A percentile compares a stretch with the other conserved stretches of the same genome.
phyloP scores from a whole-genome alignment of 352 stramenopile species.

The Pilasporangium apinafurcum region DNA sequence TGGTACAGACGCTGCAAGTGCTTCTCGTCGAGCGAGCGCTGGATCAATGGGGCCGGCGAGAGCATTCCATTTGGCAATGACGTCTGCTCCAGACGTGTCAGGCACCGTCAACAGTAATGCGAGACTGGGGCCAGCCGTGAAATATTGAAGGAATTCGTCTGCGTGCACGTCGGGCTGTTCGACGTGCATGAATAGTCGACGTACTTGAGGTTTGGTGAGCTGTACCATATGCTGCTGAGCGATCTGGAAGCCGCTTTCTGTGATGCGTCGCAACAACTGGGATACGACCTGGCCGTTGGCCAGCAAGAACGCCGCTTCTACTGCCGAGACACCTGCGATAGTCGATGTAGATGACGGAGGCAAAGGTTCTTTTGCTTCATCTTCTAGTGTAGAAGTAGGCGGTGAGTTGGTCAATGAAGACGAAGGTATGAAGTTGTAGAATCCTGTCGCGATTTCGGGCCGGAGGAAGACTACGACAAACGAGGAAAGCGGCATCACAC shows the following conservation, averaged over 20 bases:
- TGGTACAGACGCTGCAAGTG: constrained; percentile 18
- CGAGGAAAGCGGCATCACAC: constrained; percentile 1
- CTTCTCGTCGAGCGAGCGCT: constrained; percentile 27
- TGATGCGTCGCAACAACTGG: constrained; percentile 28
- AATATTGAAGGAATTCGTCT: constrained; percentile 34
- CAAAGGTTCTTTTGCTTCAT: neutral
- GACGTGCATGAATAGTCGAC: constrained; percentile 27
- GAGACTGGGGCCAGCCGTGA: constrained; percentile 58
- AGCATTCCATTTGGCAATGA: constrained; percentile 28
- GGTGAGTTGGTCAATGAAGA: neutral
- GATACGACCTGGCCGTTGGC: constrained; percentile 34
- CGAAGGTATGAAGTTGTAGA: constrained; percentile 25
- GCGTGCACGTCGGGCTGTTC: constrained; percentile 20
- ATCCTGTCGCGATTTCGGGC: constrained; percentile 53
- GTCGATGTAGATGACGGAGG: constrained; percentile 4
- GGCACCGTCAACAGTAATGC: constrained; percentile 40
- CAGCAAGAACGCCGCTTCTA: constrained; percentile 32
- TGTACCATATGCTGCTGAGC: constrained; percentile 21
- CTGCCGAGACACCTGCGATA: constrained; percentile 24
- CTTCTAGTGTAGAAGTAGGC: neutral
- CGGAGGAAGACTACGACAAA: constrained; percentile 50
- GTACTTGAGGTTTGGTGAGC: constrained; percentile 27
- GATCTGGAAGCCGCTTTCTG: constrained; percentile 54
- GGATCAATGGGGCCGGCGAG: constrained; percentile 63
- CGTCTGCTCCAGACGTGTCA: constrained; percentile 4